Percentiles rank a stretch among this genome's conserved stretches.
phyloP scores from a whole-genome alignment of 192 early-diverging fungal species.

The Lobosporangium transversale region DNA sequence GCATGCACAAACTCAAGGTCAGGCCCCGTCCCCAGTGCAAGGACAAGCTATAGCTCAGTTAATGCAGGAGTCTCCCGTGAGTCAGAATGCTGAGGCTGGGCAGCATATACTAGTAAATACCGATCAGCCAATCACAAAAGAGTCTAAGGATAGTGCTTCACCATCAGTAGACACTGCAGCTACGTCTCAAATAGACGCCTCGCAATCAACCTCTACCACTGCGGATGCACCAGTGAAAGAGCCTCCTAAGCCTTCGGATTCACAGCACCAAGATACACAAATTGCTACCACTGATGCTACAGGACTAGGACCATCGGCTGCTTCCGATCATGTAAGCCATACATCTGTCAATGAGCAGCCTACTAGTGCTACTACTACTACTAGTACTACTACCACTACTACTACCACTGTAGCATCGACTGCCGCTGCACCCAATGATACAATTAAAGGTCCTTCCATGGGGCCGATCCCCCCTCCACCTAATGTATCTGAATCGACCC shows the following conservation, averaged over 20 bases:
- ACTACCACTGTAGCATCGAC: background rate
- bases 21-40: background rate
- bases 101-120: slow-evolving; percentile 4
- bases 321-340: background rate
- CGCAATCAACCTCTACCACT: background rate
- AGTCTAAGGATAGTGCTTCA: slow-evolving; percentile 4
- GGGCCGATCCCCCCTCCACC: slow-evolving; percentile 6
- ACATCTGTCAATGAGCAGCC: background rate
- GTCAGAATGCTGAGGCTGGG: background rate
- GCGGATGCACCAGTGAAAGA: slow-evolving; percentile 1
- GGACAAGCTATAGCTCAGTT: background rate
- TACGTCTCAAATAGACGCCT: background rate
- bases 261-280: background rate
- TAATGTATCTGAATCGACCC: slow-evolving; percentile 16
- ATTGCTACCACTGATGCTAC: background rate
- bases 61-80: too few species aligned
- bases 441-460: background rate
- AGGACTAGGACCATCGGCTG: background rate
- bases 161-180: background rate
- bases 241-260: background rate
- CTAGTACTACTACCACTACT: background rate
- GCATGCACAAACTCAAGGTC: slow-evolving; percentile 8
- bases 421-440: slow-evolving; percentile 5
- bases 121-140: background rate
- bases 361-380: background rate